A percentile compares a stretch with the other conserved stretches of the same genome.
Conservation (phyloP, 2,329 filamentous ascomycete species). For the Fusarium pininemorale region DNA sequence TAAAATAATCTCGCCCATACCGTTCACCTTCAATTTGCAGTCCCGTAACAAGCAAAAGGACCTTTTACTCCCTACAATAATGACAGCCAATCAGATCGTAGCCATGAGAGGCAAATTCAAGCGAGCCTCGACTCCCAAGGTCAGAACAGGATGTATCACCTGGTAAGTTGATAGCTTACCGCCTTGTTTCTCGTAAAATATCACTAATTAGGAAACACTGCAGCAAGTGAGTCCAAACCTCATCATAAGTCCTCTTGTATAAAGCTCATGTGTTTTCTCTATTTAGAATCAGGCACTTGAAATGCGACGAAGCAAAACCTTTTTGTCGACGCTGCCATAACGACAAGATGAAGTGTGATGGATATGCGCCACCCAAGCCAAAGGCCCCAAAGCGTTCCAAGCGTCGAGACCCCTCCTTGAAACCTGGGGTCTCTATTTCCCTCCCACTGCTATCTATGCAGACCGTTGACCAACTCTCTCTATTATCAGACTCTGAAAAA, state of each 20-base stretch:
- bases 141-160: constrained; percentile 6
- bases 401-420: not conserved
- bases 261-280: not conserved
- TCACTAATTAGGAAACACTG: not conserved
- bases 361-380: constrained; percentile 3
- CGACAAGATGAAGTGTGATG: constrained; percentile 16
- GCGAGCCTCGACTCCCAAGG: constrained; percentile 8
- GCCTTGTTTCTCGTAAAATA: not conserved
- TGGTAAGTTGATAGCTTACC: constrained; percentile 3
- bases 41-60: not conserved
- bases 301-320: constrained; percentile 11
- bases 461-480: not conserved
- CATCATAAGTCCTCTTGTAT: rapidly evolving
- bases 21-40: not conserved
- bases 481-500: not conserved
- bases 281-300: not conserved
- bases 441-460: not conserved
- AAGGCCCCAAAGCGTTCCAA: not conserved
- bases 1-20: not conserved
- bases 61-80: rapidly evolving
- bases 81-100: not conserved
- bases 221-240: not conserved
- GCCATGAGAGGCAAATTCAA: not conserved
- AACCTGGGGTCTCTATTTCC: not conserved
- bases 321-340: constrained; percentile 7